These are phyloP conservation scores for Zymoseptoria pseudotritici DNA, from an alignment of 2,329 filamentous ascomycete species.

Conservation along the genomic window DNA sequence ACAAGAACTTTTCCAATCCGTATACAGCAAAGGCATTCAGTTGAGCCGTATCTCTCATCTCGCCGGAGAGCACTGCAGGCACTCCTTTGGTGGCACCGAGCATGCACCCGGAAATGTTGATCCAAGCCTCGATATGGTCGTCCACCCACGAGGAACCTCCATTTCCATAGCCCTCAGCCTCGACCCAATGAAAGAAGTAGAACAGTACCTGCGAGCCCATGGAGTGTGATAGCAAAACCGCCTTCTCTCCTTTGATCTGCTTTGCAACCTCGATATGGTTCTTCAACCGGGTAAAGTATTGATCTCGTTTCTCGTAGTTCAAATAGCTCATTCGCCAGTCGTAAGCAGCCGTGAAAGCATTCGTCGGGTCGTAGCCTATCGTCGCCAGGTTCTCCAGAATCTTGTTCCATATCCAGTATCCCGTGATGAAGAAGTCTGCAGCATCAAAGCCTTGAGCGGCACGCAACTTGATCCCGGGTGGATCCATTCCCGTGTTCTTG, in stretches of 20 bases:
- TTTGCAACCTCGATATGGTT: conserved; percentile 80
- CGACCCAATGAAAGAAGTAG: conserved; percentile 77
- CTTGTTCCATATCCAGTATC: conserved; percentile 99
- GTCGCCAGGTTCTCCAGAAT: conserved; percentile 95
- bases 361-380: conserved; percentile 87
- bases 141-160: conserved; percentile 89
- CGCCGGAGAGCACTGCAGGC: conserved; percentile 83
- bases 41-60: conserved; percentile 98
- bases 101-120: conserved; percentile 98
- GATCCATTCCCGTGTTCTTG: conserved; percentile 82
- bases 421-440: conserved; percentile 83
- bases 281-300: conserved; percentile 89
- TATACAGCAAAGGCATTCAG: conserved; percentile 95
- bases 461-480: conserved; percentile 79
- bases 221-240: conserved; percentile 82
- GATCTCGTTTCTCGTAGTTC: conserved; percentile 83
- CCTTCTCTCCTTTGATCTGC: conserved; percentile 66
- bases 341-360: conserved; percentile 62
- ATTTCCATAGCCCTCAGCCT: conserved; percentile 66
- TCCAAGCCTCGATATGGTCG: conserved; percentile 82
- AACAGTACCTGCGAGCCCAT: conserved; percentile 96
- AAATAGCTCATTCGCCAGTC: conserved; percentile 90
- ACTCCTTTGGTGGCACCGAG: conserved; percentile 87
- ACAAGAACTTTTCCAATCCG: conserved; percentile 90
- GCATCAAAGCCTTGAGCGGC: conserved; percentile 96